These are phyloP conservation scores for Pythium insidiosum DNA, from an alignment of 352 stramenopile genomes.

Conservation along the genomic window DNA sequence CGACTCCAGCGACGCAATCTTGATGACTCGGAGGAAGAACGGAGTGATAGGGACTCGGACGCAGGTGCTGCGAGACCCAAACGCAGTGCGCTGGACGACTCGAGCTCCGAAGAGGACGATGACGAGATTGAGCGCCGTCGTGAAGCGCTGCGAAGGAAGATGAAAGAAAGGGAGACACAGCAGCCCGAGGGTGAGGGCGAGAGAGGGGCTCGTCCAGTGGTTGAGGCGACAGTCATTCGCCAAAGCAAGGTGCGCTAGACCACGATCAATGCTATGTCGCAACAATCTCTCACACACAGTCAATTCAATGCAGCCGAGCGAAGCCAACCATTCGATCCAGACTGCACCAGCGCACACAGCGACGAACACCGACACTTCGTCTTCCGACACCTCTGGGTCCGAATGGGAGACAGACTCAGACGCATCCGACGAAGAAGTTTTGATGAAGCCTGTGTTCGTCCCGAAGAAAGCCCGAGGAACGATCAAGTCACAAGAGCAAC, in stretches of 20 bases:
- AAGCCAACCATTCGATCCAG: too few relatives aligned
- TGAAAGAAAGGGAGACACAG: conserved; percentile 26
- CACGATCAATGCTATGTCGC: too few relatives aligned
- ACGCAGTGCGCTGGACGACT: conserved; percentile 57
- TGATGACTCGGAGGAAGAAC: too few relatives aligned
- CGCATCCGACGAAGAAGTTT: conserved; percentile 57
- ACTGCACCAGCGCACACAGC: conserved; percentile 3
- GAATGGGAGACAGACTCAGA: conserved; percentile 83
- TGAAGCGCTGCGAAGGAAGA: conserved; percentile 47
- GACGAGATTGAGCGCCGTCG: conserved; percentile 62
- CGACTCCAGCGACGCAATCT: too few relatives aligned
- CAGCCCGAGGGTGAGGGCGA: not conserved
- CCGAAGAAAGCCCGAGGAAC: conserved; percentile 85
- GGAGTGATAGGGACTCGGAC: not conserved
- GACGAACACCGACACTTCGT: conserved; percentile 17
- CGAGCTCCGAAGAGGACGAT: conserved; percentile 69
- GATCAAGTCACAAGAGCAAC: conserved; percentile 71
- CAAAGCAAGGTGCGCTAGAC: too few relatives aligned
- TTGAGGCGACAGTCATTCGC: conserved; percentile 17
- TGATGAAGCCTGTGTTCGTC: conserved; percentile 91
- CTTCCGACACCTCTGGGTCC: conserved; percentile 32
- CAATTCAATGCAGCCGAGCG: too few relatives aligned
- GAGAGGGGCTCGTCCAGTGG: conserved; percentile 1
- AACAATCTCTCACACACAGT: too few relatives aligned
- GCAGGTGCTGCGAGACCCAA: not conserved